Evolutionary conservation across 768 basidiomycete species (phyloP), one percentile per base, ranked within the genome.

Genomic region (Auriscalpium microsporum): DNA sequence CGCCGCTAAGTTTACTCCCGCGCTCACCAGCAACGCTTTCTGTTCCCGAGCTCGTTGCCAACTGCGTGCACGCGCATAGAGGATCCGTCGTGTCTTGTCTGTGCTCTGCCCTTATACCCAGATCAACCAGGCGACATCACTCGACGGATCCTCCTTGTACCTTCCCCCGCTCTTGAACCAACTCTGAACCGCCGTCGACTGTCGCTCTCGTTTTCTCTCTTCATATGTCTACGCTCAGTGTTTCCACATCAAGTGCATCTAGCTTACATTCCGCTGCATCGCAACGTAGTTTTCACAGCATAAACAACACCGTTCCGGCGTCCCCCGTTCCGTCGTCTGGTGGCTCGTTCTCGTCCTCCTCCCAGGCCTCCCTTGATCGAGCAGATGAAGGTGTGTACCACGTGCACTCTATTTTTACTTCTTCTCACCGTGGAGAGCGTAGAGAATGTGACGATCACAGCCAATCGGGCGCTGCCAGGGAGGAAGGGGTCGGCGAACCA

Each of bases 361-460:
- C 84, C 36, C 78, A 73, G 54, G 55, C 72, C 36, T 83, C 84
- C 23, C 69, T 83, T 60, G 72, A 75, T 69, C 67, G 67, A 56
- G 79, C 73, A 54, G 85, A 88, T 66, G 83, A 87, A 74, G 87
- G 87, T 84, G 63, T 58, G 75, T 62, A 50, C 55, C 53, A 38
- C 55, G 59, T 59, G 56, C 53, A 7, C 28, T 28, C 33, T 38
- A 52, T 50, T 57, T 54, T 57, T 50, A 45, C 48, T 35, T 44
- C 47, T 38, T 45, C 11, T 50, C 19, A 36, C 35, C 51, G 52
- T n/a, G 63, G 45, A 53, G 17, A 48, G 52, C 23, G 19, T 68
- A 90, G 88, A 90, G 70, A 86, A 90, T 68, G 68, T 76, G 61
- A 90, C 88, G 16, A 81, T 90, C 63, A 90, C 83, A 45, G 70